Percentiles rank a stretch among this genome's conserved stretches.
Evolutionary conservation across 768 basidiomycete species (phyloP).

Genomic region (Thelephora aurantiotincta): DNA sequence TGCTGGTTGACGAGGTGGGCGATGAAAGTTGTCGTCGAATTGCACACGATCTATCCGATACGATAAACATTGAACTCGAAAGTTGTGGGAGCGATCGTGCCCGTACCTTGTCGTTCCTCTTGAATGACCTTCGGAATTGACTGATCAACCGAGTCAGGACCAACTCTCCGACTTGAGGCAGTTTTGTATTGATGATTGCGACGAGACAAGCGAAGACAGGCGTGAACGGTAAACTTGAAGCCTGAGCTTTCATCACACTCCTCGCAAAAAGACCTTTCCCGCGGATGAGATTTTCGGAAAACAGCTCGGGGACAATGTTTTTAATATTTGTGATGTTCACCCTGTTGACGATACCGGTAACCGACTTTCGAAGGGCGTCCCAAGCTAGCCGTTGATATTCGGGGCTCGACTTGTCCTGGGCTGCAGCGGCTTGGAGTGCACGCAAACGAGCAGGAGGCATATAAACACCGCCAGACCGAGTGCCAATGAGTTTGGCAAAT

Average conservation of each 20-base stretch:
- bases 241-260: conserved; percentile 96
- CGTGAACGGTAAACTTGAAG: conserved; percentile 93
- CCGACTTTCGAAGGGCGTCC: conserved; percentile 94
- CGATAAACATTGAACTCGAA: conserved; percentile 2
- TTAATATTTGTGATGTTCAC: conserved; percentile 97
- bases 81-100: background rate
- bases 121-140: conserved; percentile 90
- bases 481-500: conserved; percentile 72
- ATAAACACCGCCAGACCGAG: conserved; percentile 89
- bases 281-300: conserved; percentile 86
- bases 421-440: conserved; percentile 76
- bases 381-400: conserved; percentile 94
- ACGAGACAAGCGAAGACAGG: conserved; percentile 93
- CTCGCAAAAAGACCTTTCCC: conserved; percentile 87
- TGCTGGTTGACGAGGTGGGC: conserved; percentile 46
- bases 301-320: conserved; percentile 79
- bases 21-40: conserved; percentile 82
- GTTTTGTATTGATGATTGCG: conserved; percentile 91
- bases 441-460: conserved; percentile 89
- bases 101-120: conserved; percentile 91
- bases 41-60: conserved; percentile 66
- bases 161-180: conserved; percentile 92
- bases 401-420: conserved; percentile 64
- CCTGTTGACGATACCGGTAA: conserved; percentile 99
- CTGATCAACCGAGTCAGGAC: conserved; percentile 80